These are phyloP conservation scores for Elsinoe australis DNA, from an alignment of 2,329 filamentous ascomycete genomes.

Conservation along the genomic window DNA sequence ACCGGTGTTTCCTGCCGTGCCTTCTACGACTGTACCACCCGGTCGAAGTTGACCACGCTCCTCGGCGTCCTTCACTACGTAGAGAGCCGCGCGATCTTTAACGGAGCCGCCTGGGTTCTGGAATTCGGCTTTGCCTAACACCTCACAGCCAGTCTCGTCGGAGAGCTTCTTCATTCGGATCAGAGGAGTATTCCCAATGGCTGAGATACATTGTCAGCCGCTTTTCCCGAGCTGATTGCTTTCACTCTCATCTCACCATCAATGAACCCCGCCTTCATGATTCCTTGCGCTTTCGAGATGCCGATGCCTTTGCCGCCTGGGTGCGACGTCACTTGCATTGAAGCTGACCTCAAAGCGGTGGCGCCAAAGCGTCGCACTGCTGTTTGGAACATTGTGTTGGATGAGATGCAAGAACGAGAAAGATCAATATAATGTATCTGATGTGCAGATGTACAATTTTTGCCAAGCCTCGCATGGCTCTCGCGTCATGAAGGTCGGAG, in stretches of 20 bases:
- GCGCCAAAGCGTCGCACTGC: slow-evolving; percentile 60
- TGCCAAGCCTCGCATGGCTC: background rate
- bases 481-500: background rate
- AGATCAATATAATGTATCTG: too few species aligned
- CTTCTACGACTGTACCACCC: slow-evolving; percentile 92
- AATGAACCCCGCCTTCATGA: slow-evolving; percentile 65
- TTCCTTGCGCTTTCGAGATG: slow-evolving; percentile 71
- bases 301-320: slow-evolving; percentile 44
- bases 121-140: slow-evolving; percentile 96
- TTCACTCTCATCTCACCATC: slow-evolving; percentile 74
- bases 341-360: slow-evolving; percentile 49
- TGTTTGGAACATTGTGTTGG: slow-evolving; percentile 57
- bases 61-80: slow-evolving; percentile 89
- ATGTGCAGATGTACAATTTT: background rate
- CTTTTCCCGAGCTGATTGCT: too few species aligned
- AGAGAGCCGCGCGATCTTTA: slow-evolving; percentile 93
- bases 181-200: slow-evolving; percentile 94
- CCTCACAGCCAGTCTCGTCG: slow-evolving; percentile 81
- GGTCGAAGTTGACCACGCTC: slow-evolving; percentile 72
- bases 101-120: slow-evolving; percentile 95
- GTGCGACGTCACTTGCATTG: slow-evolving; percentile 38
- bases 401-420: background rate
- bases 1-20: slow-evolving; percentile 94
- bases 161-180: slow-evolving; percentile 86
- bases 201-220: slow-evolving; percentile 47